Base-by-base conservation (phyloP, 352 stramenopile species). In the Globisporangium uncinulatum region DNA sequence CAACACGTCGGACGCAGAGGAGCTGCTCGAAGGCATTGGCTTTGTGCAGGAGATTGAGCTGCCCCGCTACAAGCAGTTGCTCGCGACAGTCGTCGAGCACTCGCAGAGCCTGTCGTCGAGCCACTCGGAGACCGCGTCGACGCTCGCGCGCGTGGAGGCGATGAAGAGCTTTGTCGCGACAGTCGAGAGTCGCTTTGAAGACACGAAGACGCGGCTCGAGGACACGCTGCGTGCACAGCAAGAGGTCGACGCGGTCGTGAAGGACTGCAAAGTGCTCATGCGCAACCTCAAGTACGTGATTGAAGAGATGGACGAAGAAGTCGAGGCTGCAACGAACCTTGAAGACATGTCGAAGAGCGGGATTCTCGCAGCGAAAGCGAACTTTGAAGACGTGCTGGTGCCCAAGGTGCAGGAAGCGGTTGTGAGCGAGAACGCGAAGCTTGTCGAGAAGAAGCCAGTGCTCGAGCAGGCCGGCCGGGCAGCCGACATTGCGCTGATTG, bases 211-310 rank as follows among this genome's bases (percentile, higher is more conserved):
- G 31, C 71, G 66, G 17, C 61, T 93, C 42, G 60, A 79, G 31
- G 67, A 89, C 39, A 73, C 67, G 34, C 58, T 94, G 15, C 72
- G 70, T 11, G 67, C 76, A 17, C 83, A 93, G 48, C 67, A 77
- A 51, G 72, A 90, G 51, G 72, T 94, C 13, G 83, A 92, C 45
- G 76, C 78, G 0, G 86, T 96, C 15, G 86, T 88, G 34, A 93
- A 95, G 69, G 86, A 94, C 58, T 87, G 77, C 69, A 93, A 91
- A 63, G 69, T 86, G 9, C 65, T 90, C 39, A 91, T 92, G 73
- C 82, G 83, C 44, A 92, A 89, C 56, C 76, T 96, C 42, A 94
- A 93, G 75, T 94, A 96, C 63, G 76, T 80, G 7, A 89, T 95
- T 14, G 84, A 93, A 62, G 79, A 92, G 56, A 87, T 96, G 76